Conservation (phyloP, 805 yeast genomes). For the Kazachstania martiniae region DNA sequence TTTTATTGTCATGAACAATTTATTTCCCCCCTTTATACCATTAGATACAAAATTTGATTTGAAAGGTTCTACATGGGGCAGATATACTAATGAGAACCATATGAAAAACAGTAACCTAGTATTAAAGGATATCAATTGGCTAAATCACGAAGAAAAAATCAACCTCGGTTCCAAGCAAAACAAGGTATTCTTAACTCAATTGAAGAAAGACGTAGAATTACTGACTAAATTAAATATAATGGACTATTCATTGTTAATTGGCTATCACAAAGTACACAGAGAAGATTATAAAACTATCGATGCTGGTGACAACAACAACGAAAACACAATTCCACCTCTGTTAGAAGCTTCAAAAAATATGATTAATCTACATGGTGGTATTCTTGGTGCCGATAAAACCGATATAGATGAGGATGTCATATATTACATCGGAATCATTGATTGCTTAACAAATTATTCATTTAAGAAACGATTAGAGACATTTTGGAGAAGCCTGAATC, state of each 20-base stretch:
- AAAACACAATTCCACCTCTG: too few species aligned
- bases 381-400: slow-evolving; percentile 47
- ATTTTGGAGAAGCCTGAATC: slow-evolving; percentile 63
- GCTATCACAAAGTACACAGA: slow-evolving; percentile 64
- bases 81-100: slow-evolving; percentile 39
- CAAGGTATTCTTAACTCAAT: slow-evolving; percentile 47
- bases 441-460: slow-evolving; percentile 76
- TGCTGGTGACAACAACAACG: slow-evolving; percentile 3
- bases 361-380: slow-evolving; percentile 77
- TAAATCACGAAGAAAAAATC: slow-evolving; percentile 51
- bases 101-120: slow-evolving; percentile 31
- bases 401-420: slow-evolving; percentile 49
- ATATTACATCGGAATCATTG: slow-evolving; percentile 88
- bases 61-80: slow-evolving; percentile 85
- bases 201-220: slow-evolving; percentile 62
- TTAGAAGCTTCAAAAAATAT: slow-evolving; percentile 4
- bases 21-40: slow-evolving; percentile 88
- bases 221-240: slow-evolving; percentile 70
- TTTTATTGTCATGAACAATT: slow-evolving; percentile 91
- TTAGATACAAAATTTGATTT: slow-evolving; percentile 80
- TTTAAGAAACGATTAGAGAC: slow-evolving; percentile 52
- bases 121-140: slow-evolving; percentile 82
- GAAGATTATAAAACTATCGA: slow-evolving; percentile 32
- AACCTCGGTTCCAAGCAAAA: slow-evolving; percentile 10
- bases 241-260: slow-evolving; percentile 89